Evolutionary conservation across 768 basidiomycete species (phyloP).

Genomic region (Wakefieldia striispora): DNA sequence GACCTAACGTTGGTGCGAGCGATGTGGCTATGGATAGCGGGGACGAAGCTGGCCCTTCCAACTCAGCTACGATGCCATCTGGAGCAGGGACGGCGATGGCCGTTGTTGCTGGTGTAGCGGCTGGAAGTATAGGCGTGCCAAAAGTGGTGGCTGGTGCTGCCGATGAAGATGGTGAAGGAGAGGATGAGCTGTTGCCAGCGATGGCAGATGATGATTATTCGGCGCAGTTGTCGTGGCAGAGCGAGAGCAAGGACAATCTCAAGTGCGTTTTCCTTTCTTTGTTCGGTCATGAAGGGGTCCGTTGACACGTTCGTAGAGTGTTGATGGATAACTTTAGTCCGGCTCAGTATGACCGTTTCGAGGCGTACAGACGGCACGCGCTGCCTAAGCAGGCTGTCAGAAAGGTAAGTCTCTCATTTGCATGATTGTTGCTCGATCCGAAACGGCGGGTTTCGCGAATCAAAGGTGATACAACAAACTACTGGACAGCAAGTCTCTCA

Average conservation of each 20-base stretch:
- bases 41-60: conserved; percentile 22
- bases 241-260: conserved; percentile 84
- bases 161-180: conserved; percentile 64
- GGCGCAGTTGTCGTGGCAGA: conserved; percentile 78
- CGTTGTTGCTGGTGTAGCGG: not conserved
- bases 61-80: not conserved
- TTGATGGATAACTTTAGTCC: conserved; percentile 86
- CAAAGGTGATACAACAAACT: conserved; percentile 79
- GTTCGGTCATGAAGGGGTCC: not conserved
- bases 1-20: conserved; percentile 1
- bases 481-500: conserved; percentile 80
- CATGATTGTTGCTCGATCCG: not conserved
- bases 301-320: conserved; percentile 47
- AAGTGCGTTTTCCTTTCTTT: conserved; percentile 47
- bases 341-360: conserved; percentile 85
- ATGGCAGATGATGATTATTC: conserved; percentile 92
- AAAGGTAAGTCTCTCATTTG: conserved; percentile 46
- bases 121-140: not conserved
- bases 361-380: conserved; percentile 82
- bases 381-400: conserved; percentile 80
- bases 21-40: conserved; percentile 14
- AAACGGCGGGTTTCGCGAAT: not conserved
- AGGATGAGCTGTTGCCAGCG: conserved; percentile 75
- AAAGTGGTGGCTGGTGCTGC: conserved; percentile 16
- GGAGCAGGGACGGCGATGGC: not conserved